Evolutionary conservation across 2,329 filamentous ascomycete species (phyloP).

Genomic region (Ophiostoma sp.): DNA sequence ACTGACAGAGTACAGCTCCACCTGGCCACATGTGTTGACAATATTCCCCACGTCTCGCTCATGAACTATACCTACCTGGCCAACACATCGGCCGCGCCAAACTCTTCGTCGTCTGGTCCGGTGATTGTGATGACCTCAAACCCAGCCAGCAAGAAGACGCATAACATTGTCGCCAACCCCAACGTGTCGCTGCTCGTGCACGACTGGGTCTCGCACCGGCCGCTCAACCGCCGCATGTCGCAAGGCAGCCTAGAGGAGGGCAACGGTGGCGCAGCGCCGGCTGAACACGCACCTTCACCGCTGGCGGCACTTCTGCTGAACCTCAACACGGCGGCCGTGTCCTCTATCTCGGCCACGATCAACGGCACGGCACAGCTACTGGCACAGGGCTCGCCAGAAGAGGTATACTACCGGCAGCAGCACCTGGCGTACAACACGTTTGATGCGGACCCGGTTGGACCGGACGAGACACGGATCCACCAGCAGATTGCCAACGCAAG

Average conservation of each 20-base stretch:
- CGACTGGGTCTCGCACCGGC: slow-evolving; percentile 91
- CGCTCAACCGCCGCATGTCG: slow-evolving; percentile 61
- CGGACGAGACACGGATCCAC: slow-evolving; percentile 38
- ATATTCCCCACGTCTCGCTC: slow-evolving; percentile 84
- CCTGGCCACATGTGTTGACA: slow-evolving; percentile 80
- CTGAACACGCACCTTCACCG: slow-evolving; percentile 58
- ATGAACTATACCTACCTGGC: slow-evolving; percentile 99
- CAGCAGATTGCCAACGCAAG: slow-evolving; percentile 30
- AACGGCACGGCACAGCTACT: slow-evolving; percentile 79
- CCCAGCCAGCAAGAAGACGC: slow-evolving; percentile 69
- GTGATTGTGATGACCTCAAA: slow-evolving; percentile 94
- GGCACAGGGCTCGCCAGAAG: slow-evolving; percentile 68
- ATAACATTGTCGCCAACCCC: slow-evolving; percentile 77
- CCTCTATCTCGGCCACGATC: slow-evolving; percentile 86
- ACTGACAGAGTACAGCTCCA: slow-evolving; percentile 61
- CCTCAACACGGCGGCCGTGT: slow-evolving; percentile 82
- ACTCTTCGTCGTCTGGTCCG: slow-evolving; percentile 37
- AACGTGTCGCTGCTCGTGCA: slow-evolving; percentile 92
- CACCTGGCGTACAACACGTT: slow-evolving; percentile 94
- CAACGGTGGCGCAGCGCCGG: neutral
- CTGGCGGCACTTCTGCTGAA: slow-evolving; percentile 80
- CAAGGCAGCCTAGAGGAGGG: slow-evolving; percentile 47
- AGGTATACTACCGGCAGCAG: slow-evolving; percentile 72
- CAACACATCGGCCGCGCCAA: slow-evolving; percentile 42
- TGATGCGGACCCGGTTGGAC: slow-evolving; percentile 44